A percentile compares a stretch with the other conserved stretches of the same genome.
Conservation (phyloP, 768 basidiomycete genomes). For the Dentipellis sp. region DNA sequence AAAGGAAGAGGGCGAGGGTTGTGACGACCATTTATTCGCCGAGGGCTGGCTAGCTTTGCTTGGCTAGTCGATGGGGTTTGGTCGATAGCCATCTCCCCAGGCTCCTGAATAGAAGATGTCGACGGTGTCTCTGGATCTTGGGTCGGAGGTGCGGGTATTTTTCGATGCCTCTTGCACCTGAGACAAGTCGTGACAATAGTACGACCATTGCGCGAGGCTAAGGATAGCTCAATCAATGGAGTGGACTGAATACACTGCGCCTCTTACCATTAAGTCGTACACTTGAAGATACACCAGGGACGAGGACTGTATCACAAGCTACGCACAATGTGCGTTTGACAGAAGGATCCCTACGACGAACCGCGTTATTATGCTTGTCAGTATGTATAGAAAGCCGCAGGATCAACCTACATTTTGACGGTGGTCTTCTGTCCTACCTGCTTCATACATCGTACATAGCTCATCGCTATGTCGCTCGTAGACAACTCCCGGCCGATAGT, state of each 20-base stretch:
- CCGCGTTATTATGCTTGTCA: neutral
- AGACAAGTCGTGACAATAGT: constrained; percentile 49
- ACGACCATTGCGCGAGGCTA: constrained; percentile 38
- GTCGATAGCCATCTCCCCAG: constrained; percentile 1
- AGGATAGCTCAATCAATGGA: constrained; percentile 18
- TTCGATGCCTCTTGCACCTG: constrained; percentile 46
- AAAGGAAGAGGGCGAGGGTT: constrained; percentile 43
- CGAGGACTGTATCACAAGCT: constrained; percentile 50
- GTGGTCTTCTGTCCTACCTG: constrained; percentile 67
- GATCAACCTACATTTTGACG: constrained; percentile 54
- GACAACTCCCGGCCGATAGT: constrained; percentile 21
- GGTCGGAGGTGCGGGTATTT: constrained; percentile 58
- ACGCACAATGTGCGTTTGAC: constrained; percentile 79
- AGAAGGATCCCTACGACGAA: constrained; percentile 53
- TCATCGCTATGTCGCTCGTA: constrained; percentile 48
- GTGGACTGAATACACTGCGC: neutral
- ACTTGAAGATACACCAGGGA: constrained; percentile 58
- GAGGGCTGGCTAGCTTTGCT: neutral
- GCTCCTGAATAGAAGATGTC: neutral
- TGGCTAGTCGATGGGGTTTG: neutral
- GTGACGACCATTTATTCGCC: constrained; percentile 17
- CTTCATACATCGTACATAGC: constrained; percentile 59
- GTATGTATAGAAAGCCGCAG: neutral
- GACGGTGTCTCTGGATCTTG: constrained; percentile 4
- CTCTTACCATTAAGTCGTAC: constrained; percentile 57